Conservation (phyloP, 257 asterid genomes). For the Marsdenia floribunda region DNA sequence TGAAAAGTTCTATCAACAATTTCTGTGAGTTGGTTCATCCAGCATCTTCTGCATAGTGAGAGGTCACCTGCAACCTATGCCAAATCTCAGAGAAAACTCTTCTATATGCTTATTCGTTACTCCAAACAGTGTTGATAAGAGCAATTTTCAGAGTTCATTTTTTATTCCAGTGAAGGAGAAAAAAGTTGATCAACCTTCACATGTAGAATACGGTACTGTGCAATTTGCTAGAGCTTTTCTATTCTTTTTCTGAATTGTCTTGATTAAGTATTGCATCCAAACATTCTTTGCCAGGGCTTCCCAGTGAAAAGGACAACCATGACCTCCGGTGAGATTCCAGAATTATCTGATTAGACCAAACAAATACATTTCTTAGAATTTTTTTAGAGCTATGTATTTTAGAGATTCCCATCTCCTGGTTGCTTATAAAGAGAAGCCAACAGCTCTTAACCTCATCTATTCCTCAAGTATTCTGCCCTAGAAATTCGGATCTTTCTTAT, state of each 20-base stretch:
- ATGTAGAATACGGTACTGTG: neutral
- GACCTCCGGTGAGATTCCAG: neutral
- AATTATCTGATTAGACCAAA: neutral
- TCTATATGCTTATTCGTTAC: neutral
- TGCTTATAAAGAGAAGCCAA: neutral
- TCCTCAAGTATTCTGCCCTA: neutral
- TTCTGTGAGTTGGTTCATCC: neutral
- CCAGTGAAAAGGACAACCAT: neutral
- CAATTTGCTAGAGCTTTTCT: neutral
- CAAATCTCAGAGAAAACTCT: too few species aligned
- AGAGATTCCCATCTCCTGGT: neutral
- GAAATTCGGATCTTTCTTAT: neutral
- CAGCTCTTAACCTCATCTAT: neutral
- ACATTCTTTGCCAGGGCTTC: neutral
- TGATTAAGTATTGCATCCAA: neutral
- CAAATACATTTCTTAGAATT: neutral
- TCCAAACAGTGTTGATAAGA: neutral
- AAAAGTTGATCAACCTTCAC: neutral
- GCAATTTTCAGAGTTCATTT: neutral
- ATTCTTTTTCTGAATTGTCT: neutral
- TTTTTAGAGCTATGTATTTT: neutral
- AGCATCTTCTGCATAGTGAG: neutral
- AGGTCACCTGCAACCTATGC: neutral
- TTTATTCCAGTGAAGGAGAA: neutral
- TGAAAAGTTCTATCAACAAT: neutral